These are phyloP conservation scores for Coffea eugenioides DNA, from an alignment of 257 asterid species.

Conservation along the genomic window DNA sequence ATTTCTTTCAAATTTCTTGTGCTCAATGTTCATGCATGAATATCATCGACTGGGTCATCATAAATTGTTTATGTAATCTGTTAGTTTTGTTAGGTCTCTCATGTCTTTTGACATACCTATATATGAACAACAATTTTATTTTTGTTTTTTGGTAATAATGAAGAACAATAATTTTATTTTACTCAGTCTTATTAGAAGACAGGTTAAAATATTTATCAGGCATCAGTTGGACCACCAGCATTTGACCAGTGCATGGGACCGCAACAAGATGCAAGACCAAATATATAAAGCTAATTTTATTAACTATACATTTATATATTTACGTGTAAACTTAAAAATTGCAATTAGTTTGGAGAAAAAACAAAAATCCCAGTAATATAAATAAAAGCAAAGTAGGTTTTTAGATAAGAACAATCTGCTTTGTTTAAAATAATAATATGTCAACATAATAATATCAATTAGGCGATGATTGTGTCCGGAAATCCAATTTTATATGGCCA, in stretches of 20 bases:
- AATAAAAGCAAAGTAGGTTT: conserved; percentile 33
- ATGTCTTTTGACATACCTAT: too few species aligned
- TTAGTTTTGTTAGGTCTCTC: conserved; percentile 3
- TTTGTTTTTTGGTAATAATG: not conserved
- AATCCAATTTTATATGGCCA: conserved; percentile 1
- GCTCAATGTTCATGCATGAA: not conserved
- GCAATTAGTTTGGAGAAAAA: conserved; percentile 10
- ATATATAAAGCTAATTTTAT: not conserved
- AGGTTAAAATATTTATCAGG: not conserved
- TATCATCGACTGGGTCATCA: too few species aligned
- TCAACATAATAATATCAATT: not conserved
- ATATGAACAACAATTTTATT: too few species aligned
- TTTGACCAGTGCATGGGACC: conserved; percentile 12
- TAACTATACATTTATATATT: conserved; percentile 12
- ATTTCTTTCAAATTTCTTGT: not conserved
- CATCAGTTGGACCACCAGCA: conserved; percentile 13
- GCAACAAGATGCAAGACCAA: not conserved
- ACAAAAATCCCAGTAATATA: conserved; percentile 3
- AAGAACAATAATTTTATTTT: not conserved
- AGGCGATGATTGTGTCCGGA: conserved; percentile 2
- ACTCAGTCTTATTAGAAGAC: not conserved
- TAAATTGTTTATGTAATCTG: not conserved
- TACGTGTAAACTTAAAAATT: conserved; percentile 16
- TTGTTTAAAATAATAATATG: conserved; percentile 16
- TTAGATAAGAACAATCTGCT: conserved; percentile 41